These are phyloP conservation scores for Trichosporon sp. DNA, from an alignment of 1,284 basidiomycete genomes.

Conservation along the genomic window DNA sequence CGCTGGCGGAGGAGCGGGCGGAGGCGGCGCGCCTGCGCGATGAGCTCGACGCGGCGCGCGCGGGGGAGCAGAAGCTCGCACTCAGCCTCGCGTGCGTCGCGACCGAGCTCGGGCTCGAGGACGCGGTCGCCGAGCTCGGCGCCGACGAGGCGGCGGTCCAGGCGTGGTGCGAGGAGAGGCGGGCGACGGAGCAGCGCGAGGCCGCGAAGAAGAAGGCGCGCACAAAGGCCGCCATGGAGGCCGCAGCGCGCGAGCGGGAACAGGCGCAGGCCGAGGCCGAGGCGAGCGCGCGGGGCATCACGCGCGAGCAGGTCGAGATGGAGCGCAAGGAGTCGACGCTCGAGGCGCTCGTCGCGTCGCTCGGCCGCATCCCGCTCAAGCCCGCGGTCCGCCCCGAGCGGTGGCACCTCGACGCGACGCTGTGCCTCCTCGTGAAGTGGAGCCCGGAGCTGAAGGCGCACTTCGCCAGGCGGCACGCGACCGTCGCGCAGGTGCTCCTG, in stretches of 20 bases:
- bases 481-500: neutral
- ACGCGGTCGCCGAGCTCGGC: neutral
- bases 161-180: neutral
- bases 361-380: neutral
- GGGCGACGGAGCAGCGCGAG: neutral
- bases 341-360: neutral
- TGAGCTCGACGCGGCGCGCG: neutral
- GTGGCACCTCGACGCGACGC: neutral
- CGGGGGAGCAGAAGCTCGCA: neutral
- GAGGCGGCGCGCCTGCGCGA: neutral
- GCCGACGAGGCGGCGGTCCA: neutral
- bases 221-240: neutral
- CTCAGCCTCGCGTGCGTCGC: neutral
- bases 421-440: neutral
- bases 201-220: neutral
- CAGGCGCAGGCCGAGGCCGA: neutral
- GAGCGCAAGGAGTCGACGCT: neutral
- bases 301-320: neutral
- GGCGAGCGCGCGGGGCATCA: neutral
- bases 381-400: neutral
- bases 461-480: neutral
- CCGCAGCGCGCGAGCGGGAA: neutral
- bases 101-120: neutral
- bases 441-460: neutral
- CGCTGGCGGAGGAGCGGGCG: neutral